A percentile compares a stretch with the other conserved stretches of the same genome.
These are phyloP conservation scores for Fusarium incarnatum DNA, from an alignment of 2,329 filamentous ascomycete species.

Conservation along the genomic window DNA sequence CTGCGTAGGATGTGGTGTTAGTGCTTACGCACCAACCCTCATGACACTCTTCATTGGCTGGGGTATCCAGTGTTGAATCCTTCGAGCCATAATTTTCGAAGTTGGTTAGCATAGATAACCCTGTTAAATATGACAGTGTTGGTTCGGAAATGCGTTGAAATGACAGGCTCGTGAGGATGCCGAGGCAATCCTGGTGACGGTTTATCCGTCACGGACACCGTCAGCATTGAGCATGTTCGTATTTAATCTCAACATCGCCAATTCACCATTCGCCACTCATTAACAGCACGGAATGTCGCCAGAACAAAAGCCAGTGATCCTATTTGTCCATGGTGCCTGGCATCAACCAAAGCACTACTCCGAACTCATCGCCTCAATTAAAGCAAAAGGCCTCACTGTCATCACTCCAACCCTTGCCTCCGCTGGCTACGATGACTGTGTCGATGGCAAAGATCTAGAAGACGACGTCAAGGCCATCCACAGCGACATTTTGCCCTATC, in stretches of 20 bases:
- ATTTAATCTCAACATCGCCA: not conserved
- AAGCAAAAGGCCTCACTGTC: constrained; percentile 9
- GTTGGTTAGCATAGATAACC: not conserved
- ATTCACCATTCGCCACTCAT: rapidly evolving
- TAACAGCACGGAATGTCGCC: not conserved
- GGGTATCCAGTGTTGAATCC: not conserved
- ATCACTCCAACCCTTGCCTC: constrained; percentile 19
- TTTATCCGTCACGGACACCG: not conserved
- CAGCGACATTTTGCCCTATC: not conserved
- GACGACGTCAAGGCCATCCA: constrained; percentile 28
- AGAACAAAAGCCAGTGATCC: constrained; percentile 7
- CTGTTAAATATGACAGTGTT: not conserved
- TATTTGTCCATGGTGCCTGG: constrained; percentile 36
- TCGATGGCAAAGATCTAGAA: constrained; percentile 19
- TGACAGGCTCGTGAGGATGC: not conserved
- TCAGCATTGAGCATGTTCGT: not conserved
- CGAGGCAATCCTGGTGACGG: not conserved
- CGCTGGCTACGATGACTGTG: constrained; percentile 28
- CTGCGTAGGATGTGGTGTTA: not conserved
- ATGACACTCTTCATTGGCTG: not conserved
- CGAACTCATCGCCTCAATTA: constrained; percentile 15
- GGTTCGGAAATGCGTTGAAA: not conserved
- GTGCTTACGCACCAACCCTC: not conserved
- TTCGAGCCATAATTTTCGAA: not conserved
- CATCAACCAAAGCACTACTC: constrained; percentile 33